phyloP scores from a whole-genome alignment of 352 stramenopile species.

The Phytophthora colocasiae region DNA sequence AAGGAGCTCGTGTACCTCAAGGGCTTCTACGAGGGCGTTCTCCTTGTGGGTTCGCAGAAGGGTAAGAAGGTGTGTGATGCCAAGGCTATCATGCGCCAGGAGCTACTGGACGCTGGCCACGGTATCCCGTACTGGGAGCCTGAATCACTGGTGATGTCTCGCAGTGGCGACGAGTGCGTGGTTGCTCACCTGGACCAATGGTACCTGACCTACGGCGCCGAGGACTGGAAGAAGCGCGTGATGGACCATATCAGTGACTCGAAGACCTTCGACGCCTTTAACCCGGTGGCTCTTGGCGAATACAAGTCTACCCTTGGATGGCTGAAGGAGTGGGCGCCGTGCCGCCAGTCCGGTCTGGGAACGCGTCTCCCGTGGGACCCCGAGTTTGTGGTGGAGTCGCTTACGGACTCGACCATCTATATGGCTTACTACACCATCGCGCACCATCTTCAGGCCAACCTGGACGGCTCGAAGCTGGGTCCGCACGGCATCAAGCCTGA shows the following conservation, averaged over 20 bases:
- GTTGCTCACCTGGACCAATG: conserved; percentile 99
- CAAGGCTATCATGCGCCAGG: conserved; percentile 97
- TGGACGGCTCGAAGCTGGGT: conserved; percentile 93
- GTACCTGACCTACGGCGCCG: conserved; percentile 99
- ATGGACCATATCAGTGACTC: conserved; percentile 94
- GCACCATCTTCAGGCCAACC: conserved; percentile 96
- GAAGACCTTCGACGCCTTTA: conserved; percentile 96
- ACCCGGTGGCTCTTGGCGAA: conserved; percentile 91
- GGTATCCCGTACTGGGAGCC: conserved; percentile 99
- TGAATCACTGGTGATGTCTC: conserved; percentile 97
- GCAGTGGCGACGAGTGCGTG: conserved; percentile 98
- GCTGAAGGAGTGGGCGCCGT: conserved; percentile 99
- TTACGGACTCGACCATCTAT: conserved; percentile 99
- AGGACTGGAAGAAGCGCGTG: conserved; percentile 97
- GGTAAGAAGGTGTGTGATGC: conserved; percentile 96
- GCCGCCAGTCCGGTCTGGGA: conserved; percentile 97
- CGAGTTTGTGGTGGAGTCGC: conserved; percentile 99
- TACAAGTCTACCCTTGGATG: conserved; percentile 99
- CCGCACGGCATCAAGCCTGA: conserved; percentile 87
- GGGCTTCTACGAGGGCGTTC: conserved; percentile 99
- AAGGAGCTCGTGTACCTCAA: conserved; percentile 99
- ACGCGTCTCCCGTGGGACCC: conserved; percentile 98
- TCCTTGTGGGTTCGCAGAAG: conserved; percentile 98
- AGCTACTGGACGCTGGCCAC: conserved; percentile 95
- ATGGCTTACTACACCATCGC: conserved; percentile 99